phyloP scores from a whole-genome alignment of 2,329 filamentous ascomycete genomes.

The Cordyceps tenuipes region DNA sequence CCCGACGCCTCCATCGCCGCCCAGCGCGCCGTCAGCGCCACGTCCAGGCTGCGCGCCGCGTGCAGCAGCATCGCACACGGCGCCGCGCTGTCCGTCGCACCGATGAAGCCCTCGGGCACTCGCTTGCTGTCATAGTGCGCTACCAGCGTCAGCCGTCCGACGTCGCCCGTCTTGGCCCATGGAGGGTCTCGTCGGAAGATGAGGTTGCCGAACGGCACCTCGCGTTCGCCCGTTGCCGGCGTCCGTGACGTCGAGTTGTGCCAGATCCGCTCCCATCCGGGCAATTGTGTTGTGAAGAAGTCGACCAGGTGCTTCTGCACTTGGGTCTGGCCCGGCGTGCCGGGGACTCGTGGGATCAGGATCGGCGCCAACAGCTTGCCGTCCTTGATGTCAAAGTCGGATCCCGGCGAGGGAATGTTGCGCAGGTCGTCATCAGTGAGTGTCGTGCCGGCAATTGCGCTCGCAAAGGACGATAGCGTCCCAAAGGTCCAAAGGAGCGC shows the following conservation, averaged over 20 bases:
- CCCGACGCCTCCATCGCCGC: conserved; percentile 56
- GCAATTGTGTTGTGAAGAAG: conserved; percentile 69
- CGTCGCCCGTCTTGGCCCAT: conserved; percentile 64
- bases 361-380: conserved; percentile 79
- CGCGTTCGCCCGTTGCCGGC: conserved; percentile 59
- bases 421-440: conserved; percentile 70
- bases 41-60: conserved; percentile 70
- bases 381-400: conserved; percentile 69
- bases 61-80: conserved; percentile 93
- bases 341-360: conserved; percentile 78
- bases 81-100: conserved; percentile 86
- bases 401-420: conserved; percentile 60
- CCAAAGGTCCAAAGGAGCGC: conserved; percentile 8
- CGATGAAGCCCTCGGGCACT: conserved; percentile 76
- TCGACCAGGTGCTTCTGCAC: conserved; percentile 75
- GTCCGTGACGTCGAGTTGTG: conserved; percentile 89
- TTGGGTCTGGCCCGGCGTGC: conserved; percentile 63
- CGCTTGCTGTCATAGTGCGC: conserved; percentile 91
- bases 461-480: conserved; percentile 15
- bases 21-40: conserved; percentile 76
- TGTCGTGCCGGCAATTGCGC: conserved; percentile 33
- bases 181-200: conserved; percentile 85
- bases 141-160: conserved; percentile 74
- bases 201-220: conserved; percentile 79
- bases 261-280: conserved; percentile 70